These are phyloP conservation scores for Flaveria brownii DNA, from an alignment of 129 eudicot species.

Conservation along the genomic window DNA sequence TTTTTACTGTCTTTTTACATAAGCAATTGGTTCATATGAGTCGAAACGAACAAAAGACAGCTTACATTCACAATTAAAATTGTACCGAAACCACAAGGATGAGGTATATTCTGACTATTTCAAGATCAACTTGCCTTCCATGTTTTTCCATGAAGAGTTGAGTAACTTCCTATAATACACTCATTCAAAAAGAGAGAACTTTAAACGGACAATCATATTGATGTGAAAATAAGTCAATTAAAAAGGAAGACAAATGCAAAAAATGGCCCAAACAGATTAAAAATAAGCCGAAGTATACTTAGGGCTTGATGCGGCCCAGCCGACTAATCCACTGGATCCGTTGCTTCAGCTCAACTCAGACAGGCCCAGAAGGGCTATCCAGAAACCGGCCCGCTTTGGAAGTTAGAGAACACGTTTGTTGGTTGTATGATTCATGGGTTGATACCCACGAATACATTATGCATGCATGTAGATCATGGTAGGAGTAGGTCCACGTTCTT, in stretches of 20 bases:
- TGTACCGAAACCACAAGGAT: conserved; percentile 17
- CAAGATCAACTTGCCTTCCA: conserved; percentile 10
- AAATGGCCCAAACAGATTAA: neutral
- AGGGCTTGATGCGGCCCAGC: neutral
- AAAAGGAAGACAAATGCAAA: neutral
- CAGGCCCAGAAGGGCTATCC: neutral
- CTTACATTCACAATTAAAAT: conserved; percentile 15
- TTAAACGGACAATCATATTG: neutral
- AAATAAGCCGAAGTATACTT: neutral
- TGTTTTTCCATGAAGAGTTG: conserved; percentile 6
- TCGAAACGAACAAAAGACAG: conserved; percentile 1
- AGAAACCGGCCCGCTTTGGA: neutral
- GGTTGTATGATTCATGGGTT: too few relatives aligned
- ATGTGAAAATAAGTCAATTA: neutral
- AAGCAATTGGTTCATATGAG: neutral
- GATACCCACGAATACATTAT: too few relatives aligned
- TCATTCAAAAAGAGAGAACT: neutral
- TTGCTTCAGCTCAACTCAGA: neutral
- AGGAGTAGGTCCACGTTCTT: too few relatives aligned
- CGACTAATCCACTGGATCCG: neutral
- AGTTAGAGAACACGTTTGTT: too few relatives aligned
- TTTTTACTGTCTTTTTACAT: neutral
- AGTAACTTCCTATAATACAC: conserved; percentile 9
- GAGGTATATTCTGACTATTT: conserved; percentile 13
- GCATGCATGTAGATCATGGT: too few relatives aligned